Base-by-base conservation (phyloP, 208 protist genomes). In the Leishmania tropica region DNA sequence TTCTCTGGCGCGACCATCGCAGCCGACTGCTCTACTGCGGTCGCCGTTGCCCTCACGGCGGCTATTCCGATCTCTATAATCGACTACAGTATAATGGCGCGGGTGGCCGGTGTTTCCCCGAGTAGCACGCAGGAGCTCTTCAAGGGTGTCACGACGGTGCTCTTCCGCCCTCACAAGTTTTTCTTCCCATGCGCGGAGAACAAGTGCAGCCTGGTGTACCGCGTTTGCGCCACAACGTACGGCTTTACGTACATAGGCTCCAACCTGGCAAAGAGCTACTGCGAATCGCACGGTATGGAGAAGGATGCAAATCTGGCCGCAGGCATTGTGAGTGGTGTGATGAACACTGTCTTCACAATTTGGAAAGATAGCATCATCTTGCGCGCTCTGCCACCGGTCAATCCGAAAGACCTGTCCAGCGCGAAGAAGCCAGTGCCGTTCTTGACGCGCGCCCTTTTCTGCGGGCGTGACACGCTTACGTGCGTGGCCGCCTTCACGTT, bases 81-180 rank as follows among this genome's bases (percentile, higher is more conserved):
- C 77, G 94, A 97, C 86, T 97, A 97, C 85, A 95, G 91, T 54
- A 97, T 97, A 72, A 97, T 97, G 91, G 88, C 94, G 0, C 89
- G 92, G 60, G 92, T 97, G 31, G 91, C 92, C 10, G 92, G 94
- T 28, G 86, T 93, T 37, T 89, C 94, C 65, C 82, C 94, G 73
- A 97, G 92, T 81, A 96, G 91, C 85, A 79, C 91, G 51, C 83
- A 88, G 58, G 94, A 96, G 81, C 64, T 97, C 10, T 75, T 82
- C 45, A 85, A 87, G 56, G 94, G 94, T 58, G 85, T 91, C 47
- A 86, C 83, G 37, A 97, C 94, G 24, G 75, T 96, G 24, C 76
- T 96, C 11, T 65, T 90, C 53, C 92, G 91, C 0, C 94, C 94
- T 4, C 92, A 97, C 80, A 93, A 94, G 77, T 97, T 97, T 78